These are phyloP conservation scores for Leccinum discolor DNA, from an alignment of 1,284 basidiomycete species.

Conservation along the genomic window DNA sequence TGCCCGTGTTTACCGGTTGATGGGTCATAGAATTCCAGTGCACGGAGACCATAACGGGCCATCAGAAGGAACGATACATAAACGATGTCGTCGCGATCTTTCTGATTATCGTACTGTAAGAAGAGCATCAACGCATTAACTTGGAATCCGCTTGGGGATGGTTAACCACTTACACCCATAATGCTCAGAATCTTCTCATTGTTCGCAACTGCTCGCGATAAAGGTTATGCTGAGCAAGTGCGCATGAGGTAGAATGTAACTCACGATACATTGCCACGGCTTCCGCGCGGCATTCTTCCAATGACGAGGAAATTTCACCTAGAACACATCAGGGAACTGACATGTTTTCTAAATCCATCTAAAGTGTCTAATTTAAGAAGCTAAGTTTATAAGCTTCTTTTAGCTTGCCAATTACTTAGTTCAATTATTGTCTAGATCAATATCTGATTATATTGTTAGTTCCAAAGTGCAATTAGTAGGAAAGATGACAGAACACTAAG, in stretches of 20 bases:
- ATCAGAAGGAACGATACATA: slow-evolving; percentile 83
- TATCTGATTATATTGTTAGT: no score
- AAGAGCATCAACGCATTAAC: background rate
- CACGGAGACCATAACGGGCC: slow-evolving; percentile 80
- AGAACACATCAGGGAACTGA: slow-evolving; percentile 39
- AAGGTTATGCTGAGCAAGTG: background rate
- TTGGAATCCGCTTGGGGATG: background rate
- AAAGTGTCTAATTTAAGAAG: no score
- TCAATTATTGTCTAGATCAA: no score
- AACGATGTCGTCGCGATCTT: slow-evolving; percentile 77
- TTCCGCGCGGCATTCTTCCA: slow-evolving; percentile 89
- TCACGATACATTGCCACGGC: slow-evolving; percentile 76
- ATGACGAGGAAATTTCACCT: slow-evolving; percentile 82
- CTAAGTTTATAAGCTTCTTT: no score
- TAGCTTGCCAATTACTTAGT: no score
- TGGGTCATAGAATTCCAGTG: slow-evolving; percentile 84
- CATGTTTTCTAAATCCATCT: no score
- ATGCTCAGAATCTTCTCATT: slow-evolving; percentile 74
- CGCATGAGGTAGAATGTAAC: slow-evolving; percentile 23
- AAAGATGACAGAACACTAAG: no score
- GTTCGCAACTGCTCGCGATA: slow-evolving; percentile 57
- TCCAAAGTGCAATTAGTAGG: no score
- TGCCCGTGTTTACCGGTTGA: slow-evolving; percentile 81
- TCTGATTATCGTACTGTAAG: slow-evolving; percentile 60
- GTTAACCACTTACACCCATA: slow-evolving; percentile 57